phyloP scores from a whole-genome alignment of 2,329 filamentous ascomycete genomes.

The Biscogniauxia mediterranea region DNA sequence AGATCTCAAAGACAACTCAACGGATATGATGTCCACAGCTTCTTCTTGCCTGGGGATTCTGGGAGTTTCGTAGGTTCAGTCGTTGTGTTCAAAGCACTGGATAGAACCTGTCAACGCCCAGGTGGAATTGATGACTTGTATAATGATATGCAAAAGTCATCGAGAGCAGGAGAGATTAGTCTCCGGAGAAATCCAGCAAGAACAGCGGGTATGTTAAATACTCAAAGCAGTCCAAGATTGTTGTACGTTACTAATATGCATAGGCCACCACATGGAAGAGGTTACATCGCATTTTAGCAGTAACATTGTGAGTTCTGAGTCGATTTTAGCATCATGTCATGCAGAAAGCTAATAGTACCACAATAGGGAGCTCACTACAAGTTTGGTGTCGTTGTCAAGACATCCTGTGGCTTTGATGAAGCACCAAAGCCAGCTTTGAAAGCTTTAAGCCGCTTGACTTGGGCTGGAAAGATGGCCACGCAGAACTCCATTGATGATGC shows the following conservation, averaged over 20 bases:
- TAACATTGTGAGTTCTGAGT: constrained; percentile 46
- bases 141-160: constrained; percentile 38
- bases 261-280: constrained; percentile 38
- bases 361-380: constrained; percentile 63
- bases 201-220: constrained; percentile 33
- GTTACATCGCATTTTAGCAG: constrained; percentile 51
- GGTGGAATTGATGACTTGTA: constrained; percentile 64
- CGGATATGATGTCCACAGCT: constrained; percentile 34
- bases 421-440: constrained; percentile 48
- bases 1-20: constrained; percentile 11
- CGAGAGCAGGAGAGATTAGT: constrained; percentile 37
- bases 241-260: constrained; percentile 22
- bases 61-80: constrained; percentile 45
- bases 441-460: constrained; percentile 52
- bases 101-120: constrained; percentile 45
- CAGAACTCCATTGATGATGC: constrained; percentile 21
- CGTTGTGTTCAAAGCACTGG: constrained; percentile 56
- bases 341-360: constrained; percentile 26
- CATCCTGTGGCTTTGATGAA: constrained; percentile 43
- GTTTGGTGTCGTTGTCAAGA: constrained; percentile 56
- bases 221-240: constrained; percentile 1
- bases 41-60: constrained; percentile 41
- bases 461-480: constrained; percentile 49
- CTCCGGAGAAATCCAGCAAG: constrained; percentile 43
- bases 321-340: background rate